Percentiles rank a stretch among this genome's conserved stretches.
These are phyloP conservation scores for Secale cereale DNA, from an alignment of 176 grass and related monocot species.

Conservation along the genomic window DNA sequence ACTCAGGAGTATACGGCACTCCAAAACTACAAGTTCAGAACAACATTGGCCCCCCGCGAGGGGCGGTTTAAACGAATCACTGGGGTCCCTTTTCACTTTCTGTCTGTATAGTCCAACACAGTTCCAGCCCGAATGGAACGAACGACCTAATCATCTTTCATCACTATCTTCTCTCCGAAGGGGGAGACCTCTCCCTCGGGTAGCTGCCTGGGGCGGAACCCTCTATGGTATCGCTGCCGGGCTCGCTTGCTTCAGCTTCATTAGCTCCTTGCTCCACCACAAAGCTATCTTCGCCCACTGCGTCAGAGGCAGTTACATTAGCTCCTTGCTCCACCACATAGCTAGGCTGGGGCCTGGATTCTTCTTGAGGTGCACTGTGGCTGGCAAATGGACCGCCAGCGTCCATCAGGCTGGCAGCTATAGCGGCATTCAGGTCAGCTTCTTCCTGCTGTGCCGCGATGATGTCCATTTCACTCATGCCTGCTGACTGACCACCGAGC, in stretches of 20 bases:
- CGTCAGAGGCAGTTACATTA: background rate
- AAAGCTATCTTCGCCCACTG: constrained; percentile 7
- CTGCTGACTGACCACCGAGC: constrained; percentile 11
- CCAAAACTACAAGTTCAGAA: constrained; percentile 9
- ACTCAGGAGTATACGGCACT: constrained; percentile 31
- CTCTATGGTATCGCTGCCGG: background rate
- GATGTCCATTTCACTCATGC: constrained; percentile 59
- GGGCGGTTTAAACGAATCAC: constrained; percentile 19
- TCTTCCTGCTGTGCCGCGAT: constrained; percentile 71
- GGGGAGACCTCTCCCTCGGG: constrained; percentile 21
- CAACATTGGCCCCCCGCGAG: background rate
- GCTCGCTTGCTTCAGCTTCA: constrained; percentile 20
- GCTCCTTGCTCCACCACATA: constrained; percentile 21
- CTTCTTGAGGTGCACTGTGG: background rate
- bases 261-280: constrained; percentile 19
- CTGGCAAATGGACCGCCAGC: constrained; percentile 16
- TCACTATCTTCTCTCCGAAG: constrained; percentile 22
- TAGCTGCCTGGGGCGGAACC: constrained; percentile 30
- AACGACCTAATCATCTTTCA: constrained; percentile 27
- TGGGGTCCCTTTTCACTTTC: background rate
- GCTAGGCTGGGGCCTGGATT: background rate
- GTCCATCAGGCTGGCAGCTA: constrained; percentile 89
- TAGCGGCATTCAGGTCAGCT: constrained; percentile 83
- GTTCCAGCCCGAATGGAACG: constrained; percentile 12
- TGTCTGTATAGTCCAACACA: constrained; percentile 33